These are phyloP conservation scores for Phytophthora pluvialis DNA, from an alignment of 352 stramenopile species.

Conservation along the genomic window DNA sequence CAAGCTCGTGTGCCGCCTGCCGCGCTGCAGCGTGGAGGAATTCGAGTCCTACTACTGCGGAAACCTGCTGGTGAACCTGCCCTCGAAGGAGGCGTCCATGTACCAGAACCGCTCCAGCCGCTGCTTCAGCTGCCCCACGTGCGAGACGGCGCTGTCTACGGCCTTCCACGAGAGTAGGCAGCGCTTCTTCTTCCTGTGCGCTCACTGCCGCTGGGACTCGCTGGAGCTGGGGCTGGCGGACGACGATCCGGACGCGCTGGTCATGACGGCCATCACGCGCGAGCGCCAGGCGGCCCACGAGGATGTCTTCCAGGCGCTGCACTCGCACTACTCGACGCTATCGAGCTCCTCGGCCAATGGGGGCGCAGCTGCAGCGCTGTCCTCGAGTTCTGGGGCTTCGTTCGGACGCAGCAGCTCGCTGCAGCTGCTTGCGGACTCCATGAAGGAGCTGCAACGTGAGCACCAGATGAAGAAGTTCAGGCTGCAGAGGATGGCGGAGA, in stretches of 20 bases:
- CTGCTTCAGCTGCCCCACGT: conserved; percentile 82
- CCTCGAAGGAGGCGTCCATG: conserved; percentile 85
- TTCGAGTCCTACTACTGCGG: conserved; percentile 92
- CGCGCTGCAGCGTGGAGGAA: conserved; percentile 80
- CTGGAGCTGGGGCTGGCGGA: conserved; percentile 64
- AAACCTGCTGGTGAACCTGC: conserved; percentile 85
- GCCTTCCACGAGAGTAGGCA: conserved; percentile 60
- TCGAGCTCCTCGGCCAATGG: conserved; percentile 15
- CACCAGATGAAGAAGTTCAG: conserved; percentile 87
- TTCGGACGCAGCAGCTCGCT: conserved; percentile 41
- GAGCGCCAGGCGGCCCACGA: conserved; percentile 79
- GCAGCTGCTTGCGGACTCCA: conserved; percentile 63
- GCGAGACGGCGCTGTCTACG: conserved; percentile 70
- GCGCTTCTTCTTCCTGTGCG: conserved; percentile 83
- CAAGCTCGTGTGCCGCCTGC: conserved; percentile 73
- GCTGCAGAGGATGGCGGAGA: conserved; percentile 67
- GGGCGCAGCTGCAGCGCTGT: neutral
- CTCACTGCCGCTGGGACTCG: conserved; percentile 89
- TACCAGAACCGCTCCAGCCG: conserved; percentile 90
- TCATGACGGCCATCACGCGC: conserved; percentile 79
- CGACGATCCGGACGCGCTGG: conserved; percentile 82
- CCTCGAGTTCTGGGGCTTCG: conserved; percentile 15
- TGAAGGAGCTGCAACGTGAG: conserved; percentile 83
- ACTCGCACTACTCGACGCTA: conserved; percentile 57
- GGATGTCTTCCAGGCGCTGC: conserved; percentile 75